Percentiles rank a stretch among this genome's conserved stretches.
phyloP scores from a whole-genome alignment of 2,329 filamentous ascomycete genomes.

The Leptographium radiaticola region DNA sequence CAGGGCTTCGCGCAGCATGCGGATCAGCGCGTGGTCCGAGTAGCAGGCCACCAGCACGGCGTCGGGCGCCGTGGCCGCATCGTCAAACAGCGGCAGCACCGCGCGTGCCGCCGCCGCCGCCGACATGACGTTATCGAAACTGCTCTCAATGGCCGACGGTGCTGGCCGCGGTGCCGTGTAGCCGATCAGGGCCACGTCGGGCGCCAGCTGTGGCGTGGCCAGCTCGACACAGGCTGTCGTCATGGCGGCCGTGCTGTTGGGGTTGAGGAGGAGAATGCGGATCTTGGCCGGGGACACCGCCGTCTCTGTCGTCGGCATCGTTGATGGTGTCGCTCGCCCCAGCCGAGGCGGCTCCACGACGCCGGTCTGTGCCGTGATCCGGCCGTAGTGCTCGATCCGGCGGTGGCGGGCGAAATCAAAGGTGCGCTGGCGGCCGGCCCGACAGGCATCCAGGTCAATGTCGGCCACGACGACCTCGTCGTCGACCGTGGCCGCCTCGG shows the following conservation, averaged over 20 bases:
- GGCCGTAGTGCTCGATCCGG: slow-evolving; percentile 19
- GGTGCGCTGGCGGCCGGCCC: slow-evolving; percentile 8
- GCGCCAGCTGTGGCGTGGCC: slow-evolving; percentile 8
- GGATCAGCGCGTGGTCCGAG: slow-evolving; percentile 11
- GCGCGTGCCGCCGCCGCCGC: slow-evolving; percentile 11
- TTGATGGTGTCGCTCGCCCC: too few relatives aligned
- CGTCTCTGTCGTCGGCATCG: too few relatives aligned
- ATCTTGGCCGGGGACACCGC: not conserved
- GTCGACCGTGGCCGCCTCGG: slow-evolving; percentile 30
- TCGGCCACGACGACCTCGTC: slow-evolving; percentile 26
- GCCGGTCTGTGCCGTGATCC: slow-evolving; percentile 20
- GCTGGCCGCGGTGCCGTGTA: slow-evolving; percentile 10
- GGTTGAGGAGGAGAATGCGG: slow-evolving; percentile 11
- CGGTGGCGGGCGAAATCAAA: slow-evolving; percentile 12
- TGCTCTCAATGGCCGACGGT: slow-evolving; percentile 9
- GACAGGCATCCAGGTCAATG: slow-evolving; percentile 10
- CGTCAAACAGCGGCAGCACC: slow-evolving; percentile 8
- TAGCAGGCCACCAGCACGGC: slow-evolving; percentile 13
- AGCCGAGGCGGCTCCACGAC: slow-evolving; percentile 10
- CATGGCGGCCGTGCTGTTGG: slow-evolving; percentile 11
- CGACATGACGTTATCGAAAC: slow-evolving; percentile 12
- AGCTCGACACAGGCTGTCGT: slow-evolving; percentile 8
- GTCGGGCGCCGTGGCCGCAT: slow-evolving; percentile 5
- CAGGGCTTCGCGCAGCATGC: slow-evolving; percentile 12
- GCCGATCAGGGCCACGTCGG: slow-evolving; percentile 9